A percentile compares a stretch with the other conserved stretches of the same genome.
Evolutionary conservation across 495 filamentous ascomycete species (phyloP).

Genomic region (Penicillium soppii): DNA sequence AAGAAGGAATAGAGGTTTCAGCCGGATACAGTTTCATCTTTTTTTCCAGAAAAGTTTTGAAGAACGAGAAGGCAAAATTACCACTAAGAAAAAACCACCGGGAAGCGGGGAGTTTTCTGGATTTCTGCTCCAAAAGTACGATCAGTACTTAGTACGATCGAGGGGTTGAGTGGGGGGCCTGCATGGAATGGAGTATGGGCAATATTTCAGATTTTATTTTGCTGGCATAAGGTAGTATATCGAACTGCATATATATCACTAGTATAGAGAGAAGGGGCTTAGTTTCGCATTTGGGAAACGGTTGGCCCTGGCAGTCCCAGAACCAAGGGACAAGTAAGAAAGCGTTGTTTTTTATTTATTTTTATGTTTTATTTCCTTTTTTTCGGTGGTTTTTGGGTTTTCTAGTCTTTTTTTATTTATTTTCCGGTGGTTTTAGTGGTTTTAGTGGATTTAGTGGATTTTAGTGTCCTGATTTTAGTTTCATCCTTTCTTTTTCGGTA

Average conservation of each 20-base stretch:
- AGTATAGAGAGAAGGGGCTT: neutral
- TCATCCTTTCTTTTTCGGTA: constrained; percentile 4
- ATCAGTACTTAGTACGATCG: constrained; percentile 25
- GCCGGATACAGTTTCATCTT: constrained; percentile 7
- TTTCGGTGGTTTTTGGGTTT: constrained; percentile 8
- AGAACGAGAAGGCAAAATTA: constrained; percentile 16
- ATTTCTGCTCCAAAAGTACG: constrained; percentile 16
- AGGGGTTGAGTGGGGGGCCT: constrained; percentile 16
- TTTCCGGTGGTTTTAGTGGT: constrained; percentile 5
- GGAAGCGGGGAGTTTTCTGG: constrained; percentile 13
- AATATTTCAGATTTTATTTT: too few species aligned
- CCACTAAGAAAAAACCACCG: constrained; percentile 4
- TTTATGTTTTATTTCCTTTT: neutral
- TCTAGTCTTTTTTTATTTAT: neutral
- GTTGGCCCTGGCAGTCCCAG: constrained; percentile 29
- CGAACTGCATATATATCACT: neutral
- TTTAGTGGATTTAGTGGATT: neutral
- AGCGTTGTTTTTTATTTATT: constrained; percentile 5
- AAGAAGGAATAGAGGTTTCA: neutral
- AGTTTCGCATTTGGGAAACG: constrained; percentile 17
- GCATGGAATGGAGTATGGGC: constrained; percentile 3
- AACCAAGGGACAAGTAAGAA: constrained; percentile 22
- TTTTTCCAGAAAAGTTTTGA: constrained; percentile 11
- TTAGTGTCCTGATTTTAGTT: constrained; percentile 8
- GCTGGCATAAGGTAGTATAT: too few species aligned